Base-by-base conservation (phyloP, 768 basidiomycete genomes). In the Amylocystis lapponica region DNA sequence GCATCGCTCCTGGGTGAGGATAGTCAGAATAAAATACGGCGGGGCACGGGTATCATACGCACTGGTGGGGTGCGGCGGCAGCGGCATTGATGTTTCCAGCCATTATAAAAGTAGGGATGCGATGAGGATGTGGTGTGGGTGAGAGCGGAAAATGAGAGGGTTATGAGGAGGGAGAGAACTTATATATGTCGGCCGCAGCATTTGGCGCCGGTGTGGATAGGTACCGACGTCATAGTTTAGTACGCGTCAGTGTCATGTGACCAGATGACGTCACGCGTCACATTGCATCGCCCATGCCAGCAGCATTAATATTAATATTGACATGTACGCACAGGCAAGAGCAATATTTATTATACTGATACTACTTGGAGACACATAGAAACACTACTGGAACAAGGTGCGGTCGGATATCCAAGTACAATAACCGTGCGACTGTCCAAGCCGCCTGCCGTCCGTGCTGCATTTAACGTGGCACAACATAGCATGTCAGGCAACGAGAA, bases 1-100 rank as follows among this genome's bases (percentile, higher is more conserved):
- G 66, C 59, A 43, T 62, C 60, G 46, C 52, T 57, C 26, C 48
- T 55, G 38, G 12, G 11, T 20, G 3, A 3, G 16, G 31, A 19
- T 7, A 45, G 22, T 22, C 19, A 27, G 22, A 32, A n/a, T 12
- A 35, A 7, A 39, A 38, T 16, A 27, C 20, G 29, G 41, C 34
- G 41, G 47, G 29, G 23, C 27, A 35, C 21, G 10, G 27, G 42
- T 46, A 36, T n/a, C 39, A 36, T 40, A 45, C 40, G 27, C 39
- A 48, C 54, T 44, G 26, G 37, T 36, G 19, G 6, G 35, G 35
- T 17, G 35, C 35, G 19, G 19, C 19, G 4, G 35, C 35, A 22
- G 11, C n/a, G 20, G 23, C 6, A 36, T 4, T 36, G 35, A 21
- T 36, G 35, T 17, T 20, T 19, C 35, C 35, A 20, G 35, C 35